phyloP scores from a whole-genome alignment of 768 basidiomycete species.

The Serendipita sp. region DNA sequence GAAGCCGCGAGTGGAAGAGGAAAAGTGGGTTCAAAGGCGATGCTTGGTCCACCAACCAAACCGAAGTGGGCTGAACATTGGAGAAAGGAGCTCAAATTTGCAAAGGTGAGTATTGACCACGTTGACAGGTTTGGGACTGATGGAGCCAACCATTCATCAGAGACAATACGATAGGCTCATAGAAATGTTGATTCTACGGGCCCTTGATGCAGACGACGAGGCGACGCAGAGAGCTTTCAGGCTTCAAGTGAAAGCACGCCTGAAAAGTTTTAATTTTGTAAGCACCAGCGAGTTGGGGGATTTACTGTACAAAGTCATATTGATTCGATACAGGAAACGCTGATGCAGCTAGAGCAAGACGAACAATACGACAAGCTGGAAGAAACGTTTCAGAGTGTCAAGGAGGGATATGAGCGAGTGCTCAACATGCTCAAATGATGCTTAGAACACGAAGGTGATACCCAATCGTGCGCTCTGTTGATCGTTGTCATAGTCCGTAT shows the following conservation, averaged over 20 bases:
- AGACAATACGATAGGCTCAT: constrained; percentile 85
- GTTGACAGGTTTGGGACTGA: too few species aligned
- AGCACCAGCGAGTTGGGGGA: constrained; percentile 20
- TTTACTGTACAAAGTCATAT: background rate
- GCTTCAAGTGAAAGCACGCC: constrained; percentile 72
- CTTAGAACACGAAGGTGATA: too few species aligned
- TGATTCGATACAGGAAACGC: constrained; percentile 44
- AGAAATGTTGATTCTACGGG: constrained; percentile 76
- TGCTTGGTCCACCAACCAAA: constrained; percentile 63
- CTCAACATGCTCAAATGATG: constrained; percentile 33
- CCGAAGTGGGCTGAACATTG: constrained; percentile 65
- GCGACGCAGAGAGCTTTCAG: constrained; percentile 50
- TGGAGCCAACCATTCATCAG: constrained; percentile 24
- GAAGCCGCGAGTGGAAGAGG: constrained; percentile 32
- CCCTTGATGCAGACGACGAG: constrained; percentile 47
- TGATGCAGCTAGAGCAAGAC: constrained; percentile 73
- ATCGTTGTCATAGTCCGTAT: too few species aligned
- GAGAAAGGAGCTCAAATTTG: constrained; percentile 76
- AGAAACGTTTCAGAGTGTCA: constrained; percentile 80
- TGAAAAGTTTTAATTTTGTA: constrained; percentile 92
- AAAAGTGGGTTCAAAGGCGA: constrained; percentile 27
- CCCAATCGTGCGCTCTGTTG: too few species aligned
- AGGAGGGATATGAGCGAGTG: constrained; percentile 73
- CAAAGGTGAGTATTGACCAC: constrained; percentile 59
- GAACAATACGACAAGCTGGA: constrained; percentile 81